Percentiles rank a stretch among this genome's conserved stretches.
Evolutionary conservation across 371 early-diverging fungal species (phyloP).

Genomic region (Batkoa obscura): DNA sequence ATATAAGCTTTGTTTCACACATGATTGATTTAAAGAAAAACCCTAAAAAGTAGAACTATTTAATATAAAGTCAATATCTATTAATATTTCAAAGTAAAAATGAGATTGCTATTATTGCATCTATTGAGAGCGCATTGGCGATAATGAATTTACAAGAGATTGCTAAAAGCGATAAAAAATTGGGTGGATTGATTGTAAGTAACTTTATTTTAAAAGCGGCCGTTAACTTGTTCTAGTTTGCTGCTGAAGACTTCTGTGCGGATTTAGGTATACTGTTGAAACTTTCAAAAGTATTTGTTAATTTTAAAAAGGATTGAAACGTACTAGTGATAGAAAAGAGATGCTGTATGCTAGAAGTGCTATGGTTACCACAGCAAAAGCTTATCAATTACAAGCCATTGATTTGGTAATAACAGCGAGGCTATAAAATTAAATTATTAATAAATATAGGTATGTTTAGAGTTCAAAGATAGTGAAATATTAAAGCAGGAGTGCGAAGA

Average conservation of each 20-base stretch:
- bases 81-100: slow-evolving; percentile 46
- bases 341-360: slow-evolving; percentile 60
- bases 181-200: slow-evolving; percentile 55
- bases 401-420: slow-evolving; percentile 37
- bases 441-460: slow-evolving; percentile 54
- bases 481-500: slow-evolving; percentile 63
- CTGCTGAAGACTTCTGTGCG: slow-evolving; percentile 91
- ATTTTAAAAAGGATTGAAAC: slow-evolving; percentile 28
- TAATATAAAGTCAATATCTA: slow-evolving; percentile 15
- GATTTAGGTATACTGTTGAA: slow-evolving; percentile 25
- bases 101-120: slow-evolving; percentile 59
- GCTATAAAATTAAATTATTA: background rate
- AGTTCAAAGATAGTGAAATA: slow-evolving; percentile 42
- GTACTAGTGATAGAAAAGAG: slow-evolving; percentile 49
- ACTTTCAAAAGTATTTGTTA: background rate
- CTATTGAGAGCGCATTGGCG: slow-evolving; percentile 69
- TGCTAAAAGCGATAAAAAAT: slow-evolving; percentile 38
- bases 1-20: slow-evolving; percentile 48
- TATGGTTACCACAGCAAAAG: slow-evolving; percentile 61
- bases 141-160: slow-evolving; percentile 72
- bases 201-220: background rate
- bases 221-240: slow-evolving; percentile 29
- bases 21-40: no score
- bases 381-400: slow-evolving; percentile 72
- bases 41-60: no score